Evolutionary conservation across 1,284 basidiomycete species (phyloP), one percentile per base, ranked within the genome.

Genomic region (Moniliophthora roreri): DNA sequence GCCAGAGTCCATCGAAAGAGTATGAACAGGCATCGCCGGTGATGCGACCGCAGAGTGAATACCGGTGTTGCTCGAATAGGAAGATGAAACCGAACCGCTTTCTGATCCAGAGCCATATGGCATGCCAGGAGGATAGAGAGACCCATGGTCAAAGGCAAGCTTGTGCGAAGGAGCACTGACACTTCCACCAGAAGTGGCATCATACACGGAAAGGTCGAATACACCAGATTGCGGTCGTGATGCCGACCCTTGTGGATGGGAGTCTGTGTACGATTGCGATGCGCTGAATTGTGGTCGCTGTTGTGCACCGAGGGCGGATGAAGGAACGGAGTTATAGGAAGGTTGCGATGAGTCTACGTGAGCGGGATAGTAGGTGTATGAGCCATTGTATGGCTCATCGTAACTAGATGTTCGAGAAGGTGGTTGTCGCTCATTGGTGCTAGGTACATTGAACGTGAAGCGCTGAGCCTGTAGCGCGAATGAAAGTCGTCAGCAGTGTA

Each of bases 91-190:
- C 15, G 44, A 15, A 61, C 69, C 4, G 72, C 24, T 46, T 28
- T 46, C 44, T 46, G 21, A 26, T 8, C 21, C 44, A 5, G 44
- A 46, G 21, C 13, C 13, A n/a, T 15, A 58, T 52, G 74, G 40
- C 51, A 70, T 64, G 10, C 69, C 70, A 38, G 76, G 64, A 0
- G 78, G 73, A 61, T 79, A 84, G 39, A 85, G 65, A 48, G 71
- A 57, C 0, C 66, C 58, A 56, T 84, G 82, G 62, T 89, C 87
- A 54, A 89, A 89, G 11, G 73, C 73, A 37, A 79, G 77, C 66
- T 86, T 83, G 62, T 86, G 82, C 28, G 85, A 79, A 4, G 88
- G 84, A 2, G 84, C 84, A 8, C 86, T 86, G 24, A 84, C 67
- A 10, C 36, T 45, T 18, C 18, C 18, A 16, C 11, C n/a, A 62